Conservation (phyloP, 2,329 filamentous ascomycete species). For the Graphilbum ipis-grandicollis region DNA sequence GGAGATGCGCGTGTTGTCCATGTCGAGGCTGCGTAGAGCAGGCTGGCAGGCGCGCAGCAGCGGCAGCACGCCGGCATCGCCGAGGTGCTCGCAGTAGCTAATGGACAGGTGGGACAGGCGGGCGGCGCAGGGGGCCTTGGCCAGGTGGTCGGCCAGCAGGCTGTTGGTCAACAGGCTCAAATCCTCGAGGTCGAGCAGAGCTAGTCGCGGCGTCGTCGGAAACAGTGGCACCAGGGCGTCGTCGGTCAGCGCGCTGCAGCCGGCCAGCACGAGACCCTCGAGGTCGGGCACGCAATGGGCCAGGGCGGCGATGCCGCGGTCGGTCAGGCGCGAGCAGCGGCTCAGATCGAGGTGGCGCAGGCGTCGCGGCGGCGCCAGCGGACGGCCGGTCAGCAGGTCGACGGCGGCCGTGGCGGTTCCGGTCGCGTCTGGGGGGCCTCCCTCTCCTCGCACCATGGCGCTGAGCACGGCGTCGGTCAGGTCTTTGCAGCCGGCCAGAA, state of each 20-base stretch:
- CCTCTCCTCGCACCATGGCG: conserved; percentile 70
- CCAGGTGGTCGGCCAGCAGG: conserved; percentile 53
- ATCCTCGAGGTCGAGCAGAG: conserved; percentile 82
- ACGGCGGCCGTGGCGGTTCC: conserved; percentile 54
- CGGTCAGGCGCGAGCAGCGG: conserved; percentile 58
- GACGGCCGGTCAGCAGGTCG: conserved; percentile 61
- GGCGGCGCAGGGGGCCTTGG: conserved; percentile 56
- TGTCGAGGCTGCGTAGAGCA: conserved; percentile 52
- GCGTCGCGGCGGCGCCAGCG: conserved; percentile 59
- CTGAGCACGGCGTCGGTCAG: conserved; percentile 59
- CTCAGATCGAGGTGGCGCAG: conserved; percentile 77
- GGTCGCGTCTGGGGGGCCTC: too few relatives aligned
- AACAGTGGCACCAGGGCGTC: conserved; percentile 54
- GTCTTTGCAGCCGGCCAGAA: conserved; percentile 64
- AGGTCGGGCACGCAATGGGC: conserved; percentile 61
- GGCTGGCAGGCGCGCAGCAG: conserved; percentile 55
- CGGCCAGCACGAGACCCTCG: conserved; percentile 68
- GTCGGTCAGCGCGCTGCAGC: conserved; percentile 60
- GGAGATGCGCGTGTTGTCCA: conserved; percentile 87
- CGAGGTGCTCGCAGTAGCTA: conserved; percentile 75
- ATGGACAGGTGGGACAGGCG: conserved; percentile 66
- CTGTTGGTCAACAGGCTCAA: conserved; percentile 60
- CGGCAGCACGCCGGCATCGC: conserved; percentile 70
- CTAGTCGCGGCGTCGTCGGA: conserved; percentile 57
- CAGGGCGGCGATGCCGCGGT: conserved; percentile 51